A percentile compares a stretch with the other conserved stretches of the same genome.
These are phyloP conservation scores for Ampelocalamus luodianensis DNA, from an alignment of 176 grass and related monocot species.

Conservation along the genomic window DNA sequence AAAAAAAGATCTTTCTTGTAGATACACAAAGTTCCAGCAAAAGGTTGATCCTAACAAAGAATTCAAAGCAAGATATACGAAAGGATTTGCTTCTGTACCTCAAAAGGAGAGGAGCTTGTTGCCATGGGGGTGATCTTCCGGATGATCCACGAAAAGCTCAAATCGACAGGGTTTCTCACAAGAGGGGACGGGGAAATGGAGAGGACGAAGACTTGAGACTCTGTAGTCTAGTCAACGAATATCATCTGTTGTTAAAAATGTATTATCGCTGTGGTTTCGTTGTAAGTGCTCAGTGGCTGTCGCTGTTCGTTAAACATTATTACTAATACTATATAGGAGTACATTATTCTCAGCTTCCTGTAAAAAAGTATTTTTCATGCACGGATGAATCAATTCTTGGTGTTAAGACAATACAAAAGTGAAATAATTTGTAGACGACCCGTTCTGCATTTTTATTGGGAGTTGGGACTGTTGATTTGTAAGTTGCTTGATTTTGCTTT, in stretches of 20 bases:
- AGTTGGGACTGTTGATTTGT: too few species aligned
- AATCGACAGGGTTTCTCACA: background rate
- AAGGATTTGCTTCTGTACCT: slow-evolving; percentile 2
- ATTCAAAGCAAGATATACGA: background rate
- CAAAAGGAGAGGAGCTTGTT: background rate
- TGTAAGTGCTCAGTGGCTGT: background rate
- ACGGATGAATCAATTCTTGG: background rate
- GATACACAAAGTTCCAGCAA: background rate
- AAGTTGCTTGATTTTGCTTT: too few species aligned
- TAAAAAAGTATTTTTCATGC: background rate
- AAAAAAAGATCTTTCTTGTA: background rate
- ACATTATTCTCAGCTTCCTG: background rate
- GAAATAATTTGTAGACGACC: too few species aligned
- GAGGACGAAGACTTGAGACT: background rate
- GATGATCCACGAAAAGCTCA: background rate
- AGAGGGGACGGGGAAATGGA: background rate
- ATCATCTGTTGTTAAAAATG: background rate
- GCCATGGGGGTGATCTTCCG: background rate
- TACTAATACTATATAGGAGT: too few species aligned
- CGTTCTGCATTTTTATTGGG: too few species aligned
- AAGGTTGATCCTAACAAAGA: background rate
- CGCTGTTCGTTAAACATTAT: background rate
- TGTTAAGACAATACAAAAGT: too few species aligned
- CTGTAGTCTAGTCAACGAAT: background rate
- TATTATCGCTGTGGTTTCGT: background rate